Percentiles rank a stretch among this genome's conserved stretches.
These are phyloP conservation scores for Trametes hirsuta DNA, from an alignment of 1,284 basidiomycete genomes.

Conservation along the genomic window DNA sequence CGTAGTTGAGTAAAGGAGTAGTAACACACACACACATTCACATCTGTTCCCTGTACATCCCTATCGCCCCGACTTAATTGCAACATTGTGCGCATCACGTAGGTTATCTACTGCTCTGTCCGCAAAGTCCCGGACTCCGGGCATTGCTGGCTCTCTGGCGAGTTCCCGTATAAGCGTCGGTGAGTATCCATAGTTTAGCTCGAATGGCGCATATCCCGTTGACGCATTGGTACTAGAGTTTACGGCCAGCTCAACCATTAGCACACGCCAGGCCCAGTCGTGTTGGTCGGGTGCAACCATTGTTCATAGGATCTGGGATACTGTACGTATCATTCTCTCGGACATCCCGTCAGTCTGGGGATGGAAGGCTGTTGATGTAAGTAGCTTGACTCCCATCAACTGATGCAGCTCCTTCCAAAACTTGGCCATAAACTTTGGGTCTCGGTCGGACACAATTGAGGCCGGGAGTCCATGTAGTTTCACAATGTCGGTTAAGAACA, in stretches of 20 bases:
- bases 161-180: slow-evolving; percentile 8
- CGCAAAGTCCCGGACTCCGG: slow-evolving; percentile 28
- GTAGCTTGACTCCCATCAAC: slow-evolving; percentile 31
- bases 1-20: too few species aligned
- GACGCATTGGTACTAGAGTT: slow-evolving; percentile 35
- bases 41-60: too few species aligned
- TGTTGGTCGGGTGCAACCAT: slow-evolving; percentile 35
- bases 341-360: slow-evolving; percentile 39
- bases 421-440: slow-evolving; percentile 31
- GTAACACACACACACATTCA: too few species aligned
- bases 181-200: slow-evolving; percentile 37
- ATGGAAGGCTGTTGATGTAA: slow-evolving; percentile 38
- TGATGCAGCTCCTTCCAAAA: slow-evolving; percentile 35
- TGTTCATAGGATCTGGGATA: slow-evolving; percentile 32
- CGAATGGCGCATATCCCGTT: slow-evolving; percentile 41
- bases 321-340: slow-evolving; percentile 30
- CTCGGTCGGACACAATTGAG: slow-evolving; percentile 31
- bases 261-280: slow-evolving; percentile 37
- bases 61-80: too few species aligned
- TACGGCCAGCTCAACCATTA: slow-evolving; percentile 39
- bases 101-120: slow-evolving; percentile 19
- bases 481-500: slow-evolving; percentile 29
- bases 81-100: slow-evolving; percentile 32
- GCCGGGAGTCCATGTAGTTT: slow-evolving; percentile 31
- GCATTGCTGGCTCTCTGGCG: background rate